These are phyloP conservation scores for Osmanthus fragrans DNA, from an alignment of 257 asterid species.

Conservation along the genomic window DNA sequence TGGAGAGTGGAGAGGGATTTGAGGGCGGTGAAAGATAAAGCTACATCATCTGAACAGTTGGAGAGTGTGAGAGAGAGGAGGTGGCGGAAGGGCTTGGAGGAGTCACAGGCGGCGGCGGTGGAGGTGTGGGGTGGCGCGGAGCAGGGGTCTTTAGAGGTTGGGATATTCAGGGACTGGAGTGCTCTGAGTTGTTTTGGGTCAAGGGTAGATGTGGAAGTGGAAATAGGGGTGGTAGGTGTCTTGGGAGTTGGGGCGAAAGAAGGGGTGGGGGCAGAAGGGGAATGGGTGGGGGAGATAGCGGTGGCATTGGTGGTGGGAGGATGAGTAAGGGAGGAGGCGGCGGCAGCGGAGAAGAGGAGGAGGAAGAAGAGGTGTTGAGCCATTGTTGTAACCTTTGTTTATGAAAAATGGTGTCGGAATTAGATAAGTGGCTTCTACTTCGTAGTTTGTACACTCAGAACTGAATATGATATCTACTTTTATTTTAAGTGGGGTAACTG, in stretches of 20 bases:
- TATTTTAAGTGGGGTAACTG: constrained; percentile 13
- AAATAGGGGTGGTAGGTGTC: constrained; percentile 34
- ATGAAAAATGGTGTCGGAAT: background rate
- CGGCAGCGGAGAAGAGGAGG: constrained; percentile 6
- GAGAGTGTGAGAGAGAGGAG: constrained; percentile 72
- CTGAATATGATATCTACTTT: background rate
- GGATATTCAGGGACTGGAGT: constrained; percentile 73
- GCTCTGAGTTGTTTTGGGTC: constrained; percentile 84
- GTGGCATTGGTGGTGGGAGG: constrained; percentile 32
- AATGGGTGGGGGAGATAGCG: constrained; percentile 27
- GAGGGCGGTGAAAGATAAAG: constrained; percentile 63
- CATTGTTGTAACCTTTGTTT: background rate
- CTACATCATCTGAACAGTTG: constrained; percentile 81
- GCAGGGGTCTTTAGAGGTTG: constrained; percentile 73
- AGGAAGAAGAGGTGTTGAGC: background rate
- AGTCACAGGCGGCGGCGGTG: constrained; percentile 63
- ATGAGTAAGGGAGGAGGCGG: background rate
- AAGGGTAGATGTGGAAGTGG: constrained; percentile 55
- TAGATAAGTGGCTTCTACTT: background rate
- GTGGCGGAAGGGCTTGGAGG: constrained; percentile 72
- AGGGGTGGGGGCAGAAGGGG: constrained; percentile 16
- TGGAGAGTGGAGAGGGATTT: constrained; percentile 75
- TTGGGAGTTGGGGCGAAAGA: constrained; percentile 24
- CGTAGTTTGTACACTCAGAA: background rate
- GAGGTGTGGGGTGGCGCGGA: constrained; percentile 46